Evolutionary conservation across 2,329 filamentous ascomycete species (phyloP), one percentile per base, ranked within the genome.

Genomic region (Alternaria conjuncta): DNA sequence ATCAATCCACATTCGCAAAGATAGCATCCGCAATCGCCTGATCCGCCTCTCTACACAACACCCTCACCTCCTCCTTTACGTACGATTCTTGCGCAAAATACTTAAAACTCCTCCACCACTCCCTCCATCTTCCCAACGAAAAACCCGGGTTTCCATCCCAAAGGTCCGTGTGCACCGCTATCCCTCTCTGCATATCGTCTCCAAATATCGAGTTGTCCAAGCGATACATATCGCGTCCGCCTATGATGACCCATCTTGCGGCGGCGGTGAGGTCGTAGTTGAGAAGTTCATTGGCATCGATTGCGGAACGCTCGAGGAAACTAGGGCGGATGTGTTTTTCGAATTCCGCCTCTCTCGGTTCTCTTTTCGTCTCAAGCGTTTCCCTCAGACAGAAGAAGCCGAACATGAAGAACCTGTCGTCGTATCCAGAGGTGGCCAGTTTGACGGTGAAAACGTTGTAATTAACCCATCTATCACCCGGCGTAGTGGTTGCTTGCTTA

Each of bases 11-110:
- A 5, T 51, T 32, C 0, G 25, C 0, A 2, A 51, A 51, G 5
- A 41, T 0, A 0, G 0, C 36, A 0, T 51, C 0, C 26, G 0
- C 47, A 32, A 51, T 51, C 9, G 47, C 47, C 2, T 0, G 3
- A 51, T 1, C 4, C 26, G 47, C 47, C 47, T 5, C 47, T 18
- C 0, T 51, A n/a, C n/a, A 51, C 47, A 32, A 0, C 1, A 28
- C 25, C n/a, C 26, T 51, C 15, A 32, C 25, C 20, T 3, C 47
- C 26, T 51, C 47, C n/a, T 20, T n/a, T 0, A 51, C 30, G 1
- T 15, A 32, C 47, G 15, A 1, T 3, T 32, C 8, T 9, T 30
- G 6, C 8, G 47, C 47, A 30, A 32, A 51, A 10, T 10, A 3
- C 0, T 20, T 1, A 2, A 51, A 51, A 0, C 47, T 32, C 0